Percentiles rank a stretch among this genome's conserved stretches.
These are phyloP conservation scores for Eucalyptus grandis DNA, from an alignment of 345 rosid species.

Conservation along the genomic window DNA sequence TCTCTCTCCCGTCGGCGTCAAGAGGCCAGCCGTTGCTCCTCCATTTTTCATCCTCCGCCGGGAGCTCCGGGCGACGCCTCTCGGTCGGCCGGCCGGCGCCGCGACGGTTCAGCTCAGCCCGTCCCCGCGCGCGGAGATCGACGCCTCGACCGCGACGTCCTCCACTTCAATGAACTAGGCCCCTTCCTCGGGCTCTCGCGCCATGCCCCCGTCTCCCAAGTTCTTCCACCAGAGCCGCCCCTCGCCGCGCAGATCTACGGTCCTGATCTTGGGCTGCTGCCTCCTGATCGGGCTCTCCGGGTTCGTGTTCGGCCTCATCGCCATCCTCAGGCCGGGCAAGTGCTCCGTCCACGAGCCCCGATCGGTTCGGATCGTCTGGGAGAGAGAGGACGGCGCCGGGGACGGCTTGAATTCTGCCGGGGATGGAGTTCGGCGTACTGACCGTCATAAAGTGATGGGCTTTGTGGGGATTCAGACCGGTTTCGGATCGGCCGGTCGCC, in stretches of 20 bases:
- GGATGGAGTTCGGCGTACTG: not conserved
- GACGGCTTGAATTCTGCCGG: not conserved
- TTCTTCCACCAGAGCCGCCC: constrained; percentile 15
- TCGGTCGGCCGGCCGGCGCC: not conserved
- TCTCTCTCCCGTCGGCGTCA: not conserved
- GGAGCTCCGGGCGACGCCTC: not conserved
- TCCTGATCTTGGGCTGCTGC: constrained; percentile 24
- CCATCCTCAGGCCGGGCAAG: constrained; percentile 20
- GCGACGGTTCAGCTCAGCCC: not conserved
- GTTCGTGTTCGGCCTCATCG: constrained; percentile 46
- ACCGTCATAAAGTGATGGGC: constrained; percentile 78
- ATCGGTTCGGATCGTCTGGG: constrained; percentile 73
- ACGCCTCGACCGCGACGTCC: not conserved
- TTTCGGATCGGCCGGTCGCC: constrained; percentile 53
- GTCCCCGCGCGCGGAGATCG: not conserved
- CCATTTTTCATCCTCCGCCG: not conserved
- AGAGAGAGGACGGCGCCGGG: constrained; percentile 10
- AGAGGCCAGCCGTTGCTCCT: not conserved
- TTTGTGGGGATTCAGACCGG: constrained; percentile 94
- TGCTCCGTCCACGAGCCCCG: constrained; percentile 13
- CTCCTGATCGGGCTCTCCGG: constrained; percentile 57
- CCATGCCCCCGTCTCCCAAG: constrained; percentile 76
- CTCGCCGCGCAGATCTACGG: constrained; percentile 32
- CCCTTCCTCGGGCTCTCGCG: not conserved
- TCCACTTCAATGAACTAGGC: not conserved